Evolutionary conservation across 495 filamentous ascomycete species (phyloP), one percentile per base, ranked within the genome.

Genomic region (Rusavskia elegans): DNA sequence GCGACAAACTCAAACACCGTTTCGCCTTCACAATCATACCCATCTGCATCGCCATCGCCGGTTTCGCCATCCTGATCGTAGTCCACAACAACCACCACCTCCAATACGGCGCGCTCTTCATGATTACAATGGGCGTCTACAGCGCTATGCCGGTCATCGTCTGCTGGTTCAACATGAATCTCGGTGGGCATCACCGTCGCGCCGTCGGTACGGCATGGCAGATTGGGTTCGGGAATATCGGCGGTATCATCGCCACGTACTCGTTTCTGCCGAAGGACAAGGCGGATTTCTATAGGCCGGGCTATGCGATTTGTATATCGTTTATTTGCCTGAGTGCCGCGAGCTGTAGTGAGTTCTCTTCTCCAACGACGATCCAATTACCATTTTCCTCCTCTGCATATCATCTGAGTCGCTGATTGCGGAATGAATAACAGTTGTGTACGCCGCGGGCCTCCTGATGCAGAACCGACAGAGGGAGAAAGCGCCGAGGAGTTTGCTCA

Each of bases 101-200:
- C 36, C 69, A 87, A 63, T 95, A 93, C 57, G 79, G 67, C 0
- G 85, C 80, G 1, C 70, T 95, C 16, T 88, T 87, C 65, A 64
- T 95, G 35, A 71, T 87, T 52, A 80, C 81, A 5, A 60, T 65
- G 30, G 78, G 77, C 49, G 65, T 65, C 30, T 73, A 73, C 57
- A 65, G 51, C 37, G 58, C 63, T 13, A 51, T 61, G 44, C 64
- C 64, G 2, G 61, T 66, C 32, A 60, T 53, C n/a, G 53, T 66
- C 86, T 96, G 88, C 63, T 98, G 89, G 88, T 95, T 88, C 66
- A 84, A 83, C 55, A 94, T 94, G 79, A 95, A 95, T 57, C 68
- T 94, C 16, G 84, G 84, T 1, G 88, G 89, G 2, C 90, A 98
- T 63, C 85, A 88, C 51, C 76, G 88, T 1, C 76, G 89, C 16